Percentiles rank a stretch among this genome's conserved stretches.
Conservation (phyloP, 345 rosid species). For the Eutrema heterophyllum region DNA sequence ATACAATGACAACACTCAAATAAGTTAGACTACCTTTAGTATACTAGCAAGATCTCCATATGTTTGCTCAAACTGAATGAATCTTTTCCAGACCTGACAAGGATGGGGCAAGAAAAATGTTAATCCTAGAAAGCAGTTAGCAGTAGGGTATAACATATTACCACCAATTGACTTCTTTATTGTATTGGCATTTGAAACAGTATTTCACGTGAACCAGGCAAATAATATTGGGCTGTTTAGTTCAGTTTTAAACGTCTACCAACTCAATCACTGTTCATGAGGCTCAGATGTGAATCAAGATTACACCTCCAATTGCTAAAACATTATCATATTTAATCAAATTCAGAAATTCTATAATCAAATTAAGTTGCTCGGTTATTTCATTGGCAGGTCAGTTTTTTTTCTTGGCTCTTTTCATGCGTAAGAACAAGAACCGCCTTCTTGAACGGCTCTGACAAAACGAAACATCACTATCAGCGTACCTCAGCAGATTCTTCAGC, state of each 20-base stretch:
- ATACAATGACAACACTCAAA: background rate
- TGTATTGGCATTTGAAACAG: background rate
- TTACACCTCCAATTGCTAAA: background rate
- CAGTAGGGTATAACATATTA: background rate
- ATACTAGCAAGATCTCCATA: conserved; percentile 92
- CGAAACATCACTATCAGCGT: conserved; percentile 7
- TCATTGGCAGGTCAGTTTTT: background rate
- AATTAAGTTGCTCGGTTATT: background rate
- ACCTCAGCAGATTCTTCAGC: conserved; percentile 89
- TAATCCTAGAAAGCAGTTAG: conserved; percentile 3
- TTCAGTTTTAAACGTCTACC: background rate
- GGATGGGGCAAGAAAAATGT: conserved; percentile 1
- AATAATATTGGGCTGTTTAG: background rate
- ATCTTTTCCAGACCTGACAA: conserved; percentile 85
- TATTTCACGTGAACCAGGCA: conserved; percentile 1
- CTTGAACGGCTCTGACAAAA: background rate
- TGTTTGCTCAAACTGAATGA: conserved; percentile 78
- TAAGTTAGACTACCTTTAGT: conserved; percentile 62
- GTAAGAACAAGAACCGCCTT: background rate
- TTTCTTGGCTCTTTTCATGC: conserved; percentile 4
- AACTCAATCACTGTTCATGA: background rate
- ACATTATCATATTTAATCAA: background rate
- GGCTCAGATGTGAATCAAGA: background rate
- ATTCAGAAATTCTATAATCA: conserved; percentile 2
- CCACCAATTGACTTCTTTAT: background rate